phyloP scores from a whole-genome alignment of 1,284 basidiomycete genomes.

The Coniophora puteana region DNA sequence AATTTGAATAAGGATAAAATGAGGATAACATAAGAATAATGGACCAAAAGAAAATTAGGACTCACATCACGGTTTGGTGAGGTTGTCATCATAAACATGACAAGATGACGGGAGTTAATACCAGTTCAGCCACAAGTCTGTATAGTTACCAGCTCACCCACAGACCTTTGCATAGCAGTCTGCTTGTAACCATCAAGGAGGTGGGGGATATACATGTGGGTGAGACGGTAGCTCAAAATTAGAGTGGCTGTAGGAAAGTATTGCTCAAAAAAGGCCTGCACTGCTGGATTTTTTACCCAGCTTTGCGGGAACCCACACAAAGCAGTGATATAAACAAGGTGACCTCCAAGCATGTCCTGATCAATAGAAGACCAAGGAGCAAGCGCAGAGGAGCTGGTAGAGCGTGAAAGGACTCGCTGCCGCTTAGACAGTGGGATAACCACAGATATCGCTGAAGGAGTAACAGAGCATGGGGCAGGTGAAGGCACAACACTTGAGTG shows the following conservation, averaged over 20 bases:
- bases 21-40: background rate
- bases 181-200: background rate
- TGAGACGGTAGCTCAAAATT: slow-evolving; percentile 2
- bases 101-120: slow-evolving; percentile 1
- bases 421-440: background rate
- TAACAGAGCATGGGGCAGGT: background rate
- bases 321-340: background rate
- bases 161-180: background rate
- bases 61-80: background rate
- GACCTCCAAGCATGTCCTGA: too few species aligned
- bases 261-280: background rate
- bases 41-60: background rate
- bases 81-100: slow-evolving; percentile 3
- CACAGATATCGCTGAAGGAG: background rate
- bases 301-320: slow-evolving; percentile 1
- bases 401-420: background rate
- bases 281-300: slow-evolving; percentile 1
- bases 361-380: background rate
- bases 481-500: background rate
- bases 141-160: background rate
- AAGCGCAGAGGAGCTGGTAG: background rate
- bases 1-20: slow-evolving; percentile 15
- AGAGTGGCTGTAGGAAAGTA: background rate
- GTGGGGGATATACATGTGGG: background rate
- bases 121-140: slow-evolving; percentile 3